Conservation (phyloP, 371 early-diverging fungal species). For the Rhizopus microsporus region DNA sequence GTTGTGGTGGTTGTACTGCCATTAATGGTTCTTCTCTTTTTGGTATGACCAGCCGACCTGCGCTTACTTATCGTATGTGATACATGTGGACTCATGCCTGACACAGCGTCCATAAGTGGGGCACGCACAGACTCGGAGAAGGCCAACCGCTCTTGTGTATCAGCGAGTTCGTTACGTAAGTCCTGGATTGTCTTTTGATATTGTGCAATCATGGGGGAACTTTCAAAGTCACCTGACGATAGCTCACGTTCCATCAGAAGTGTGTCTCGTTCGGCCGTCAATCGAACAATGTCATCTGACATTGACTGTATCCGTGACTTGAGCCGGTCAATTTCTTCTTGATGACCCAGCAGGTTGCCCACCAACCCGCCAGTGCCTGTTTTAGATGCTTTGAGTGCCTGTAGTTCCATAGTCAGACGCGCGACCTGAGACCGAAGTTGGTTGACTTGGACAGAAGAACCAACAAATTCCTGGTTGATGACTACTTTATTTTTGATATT, state of each 20-base stretch:
- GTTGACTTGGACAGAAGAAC: slow-evolving; percentile 63
- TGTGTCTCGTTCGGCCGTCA: slow-evolving; percentile 58
- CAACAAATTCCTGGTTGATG: slow-evolving; percentile 44
- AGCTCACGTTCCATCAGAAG: slow-evolving; percentile 53
- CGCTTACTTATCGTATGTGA: slow-evolving; percentile 15
- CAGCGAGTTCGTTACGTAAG: slow-evolving; percentile 40
- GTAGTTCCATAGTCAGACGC: slow-evolving; percentile 64
- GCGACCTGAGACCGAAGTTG: slow-evolving; percentile 68
- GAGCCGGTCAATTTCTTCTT: slow-evolving; percentile 50
- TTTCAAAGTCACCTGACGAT: slow-evolving; percentile 5
- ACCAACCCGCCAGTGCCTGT: neutral
- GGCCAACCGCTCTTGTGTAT: slow-evolving; percentile 30
- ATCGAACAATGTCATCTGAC: slow-evolving; percentile 49
- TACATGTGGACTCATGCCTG: slow-evolving; percentile 7
- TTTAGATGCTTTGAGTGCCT: slow-evolving; percentile 31
- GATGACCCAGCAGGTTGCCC: slow-evolving; percentile 29
- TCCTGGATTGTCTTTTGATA: slow-evolving; percentile 53
- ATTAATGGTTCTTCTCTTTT: slow-evolving; percentile 23
- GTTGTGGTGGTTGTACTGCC: slow-evolving; percentile 23
- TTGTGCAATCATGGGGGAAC: slow-evolving; percentile 45
- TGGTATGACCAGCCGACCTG: slow-evolving; percentile 6
- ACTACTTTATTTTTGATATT: slow-evolving; percentile 81
- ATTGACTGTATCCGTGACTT: slow-evolving; percentile 48
- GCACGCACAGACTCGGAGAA: slow-evolving; percentile 33
- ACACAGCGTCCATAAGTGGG: slow-evolving; percentile 37